Evolutionary conservation across 192 early-diverging fungal species (phyloP), one percentile per base, ranked within the genome.

Genomic region (Gamsiella multidivaricata): DNA sequence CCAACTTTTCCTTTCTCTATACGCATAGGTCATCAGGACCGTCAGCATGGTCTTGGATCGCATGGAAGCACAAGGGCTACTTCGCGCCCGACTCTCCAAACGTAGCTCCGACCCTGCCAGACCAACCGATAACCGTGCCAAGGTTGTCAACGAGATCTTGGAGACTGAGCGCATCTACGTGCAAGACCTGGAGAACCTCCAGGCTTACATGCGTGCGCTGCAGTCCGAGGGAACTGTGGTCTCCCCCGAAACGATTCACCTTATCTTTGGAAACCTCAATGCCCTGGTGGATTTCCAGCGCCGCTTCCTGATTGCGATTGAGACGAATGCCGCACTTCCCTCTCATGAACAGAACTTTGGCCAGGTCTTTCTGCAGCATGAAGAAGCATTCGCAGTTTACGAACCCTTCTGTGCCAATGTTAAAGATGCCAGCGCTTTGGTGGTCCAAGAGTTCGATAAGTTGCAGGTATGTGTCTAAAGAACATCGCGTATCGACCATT

Each of bases 271-370:
- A 33, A 98, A 99, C 78, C 84, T 99, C 47, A 92, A 93, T 74
- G 90, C 91, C 49, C 84, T 99, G 18, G 88, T 98, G 15, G 97
- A 99, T 65, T 98, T 98, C 54, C 96, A 98, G 83, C 91, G 96
- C n/a, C 87, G 95, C 33, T 98, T 99, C 62, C 79, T 99, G 79
- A 89, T 98, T 56, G 87, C 88, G 45, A 82, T 99, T 76, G 97
- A 99, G 84, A 86, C 91, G n/a, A 86, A 93, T 41, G 87, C 89
- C 28, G 87, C 88, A 22, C 81, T 89, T 52, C 61, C 88, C 25
- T 66, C 91, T 14, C 73, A 85, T 41, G 95, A 99, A 37, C 96
- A 99, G 79, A 85, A 92, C 42, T 90, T 98, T 81, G 97, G 97
- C 25, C 84, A 81, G 11, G 80, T 98, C 18, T 99, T 98, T 76